Evolutionary conservation across 345 rosid species (phyloP).

Genomic region (Hibiscus mutabilis): DNA sequence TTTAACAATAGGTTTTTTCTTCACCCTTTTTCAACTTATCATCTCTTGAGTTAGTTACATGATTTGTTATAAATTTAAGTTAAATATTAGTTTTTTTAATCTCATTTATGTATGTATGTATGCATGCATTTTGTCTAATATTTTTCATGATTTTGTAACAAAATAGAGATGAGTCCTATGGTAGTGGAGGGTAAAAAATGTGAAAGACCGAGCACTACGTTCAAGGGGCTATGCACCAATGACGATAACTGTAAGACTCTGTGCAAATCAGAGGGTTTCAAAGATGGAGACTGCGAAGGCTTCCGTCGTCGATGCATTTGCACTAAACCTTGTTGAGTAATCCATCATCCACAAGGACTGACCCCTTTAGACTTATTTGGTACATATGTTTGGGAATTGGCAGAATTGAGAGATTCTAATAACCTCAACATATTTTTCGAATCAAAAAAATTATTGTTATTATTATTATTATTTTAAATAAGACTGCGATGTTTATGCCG

Average conservation of each 20-base stretch:
- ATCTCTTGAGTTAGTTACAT: neutral
- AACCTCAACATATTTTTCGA: neutral
- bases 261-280: slow-evolving; percentile 36
- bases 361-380: neutral
- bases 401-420: neutral
- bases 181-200: slow-evolving; percentile 29
- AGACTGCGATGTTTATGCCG: neutral
- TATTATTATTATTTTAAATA: neutral
- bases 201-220: slow-evolving; percentile 33
- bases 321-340: slow-evolving; percentile 9
- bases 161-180: slow-evolving; percentile 4
- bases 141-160: neutral
- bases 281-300: slow-evolving; percentile 34
- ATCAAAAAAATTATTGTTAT: neutral
- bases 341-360: neutral
- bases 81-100: too few species aligned
- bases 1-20: slow-evolving; percentile 2
- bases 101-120: neutral
- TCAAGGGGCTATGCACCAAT: slow-evolving; percentile 29
- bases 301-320: slow-evolving; percentile 41
- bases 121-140: neutral
- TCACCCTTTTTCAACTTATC: neutral
- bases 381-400: neutral
- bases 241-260: slow-evolving; percentile 27
- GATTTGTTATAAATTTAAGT: neutral